Evolutionary conservation across 2,329 filamentous ascomycete genomes (phyloP), one percentile per base, ranked within the genome.

Genomic region (Ophiocordyceps unilateralis): DNA sequence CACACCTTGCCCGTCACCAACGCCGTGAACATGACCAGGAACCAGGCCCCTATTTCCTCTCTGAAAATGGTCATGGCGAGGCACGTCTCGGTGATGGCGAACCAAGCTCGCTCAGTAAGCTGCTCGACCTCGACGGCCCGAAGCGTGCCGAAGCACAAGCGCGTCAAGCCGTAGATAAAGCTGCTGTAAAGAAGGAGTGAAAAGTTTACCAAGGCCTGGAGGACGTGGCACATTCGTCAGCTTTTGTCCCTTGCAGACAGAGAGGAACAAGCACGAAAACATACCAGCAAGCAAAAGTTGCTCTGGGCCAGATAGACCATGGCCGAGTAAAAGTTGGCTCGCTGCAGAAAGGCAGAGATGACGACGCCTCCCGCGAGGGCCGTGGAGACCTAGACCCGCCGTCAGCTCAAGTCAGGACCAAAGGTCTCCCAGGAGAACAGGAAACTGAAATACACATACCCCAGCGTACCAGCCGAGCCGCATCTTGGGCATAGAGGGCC

Each of bases 21-120:
- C 22, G 81, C 79, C 15, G 93, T 84, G 60, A 98, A 96, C 88
- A 98, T 96, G 54, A 91, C 78, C 46, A 98, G 69, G 56, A 96
- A 94, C 79, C 87, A 93, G 37, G 83, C 83, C 39, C 91, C 89
- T 17, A 98, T 78, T 58, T 96, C 88, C 49, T 95, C 91, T 39
- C 91, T 74, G 62, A 98, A 96, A 50, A 94, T 94, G 24, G 91
- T 95, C 89, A 98, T 96, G 24, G 91, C 91, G 49, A 98, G 70
- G 56, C 88, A 85, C 49, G 91, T 98, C 65, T 98, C 91, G 40
- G 89, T 94, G 36, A 96, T 84, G 34, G 91, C 89, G 57, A 95
- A 95, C 93, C 93, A 98, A 41, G 84, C 88, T 62, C 89, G 89
- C 62, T 98, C 91, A 58, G 93, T 95, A 14, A 98, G 75, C 59